Conservation (phyloP, 1,284 basidiomycete species). For the Pterulicium gracile region DNA sequence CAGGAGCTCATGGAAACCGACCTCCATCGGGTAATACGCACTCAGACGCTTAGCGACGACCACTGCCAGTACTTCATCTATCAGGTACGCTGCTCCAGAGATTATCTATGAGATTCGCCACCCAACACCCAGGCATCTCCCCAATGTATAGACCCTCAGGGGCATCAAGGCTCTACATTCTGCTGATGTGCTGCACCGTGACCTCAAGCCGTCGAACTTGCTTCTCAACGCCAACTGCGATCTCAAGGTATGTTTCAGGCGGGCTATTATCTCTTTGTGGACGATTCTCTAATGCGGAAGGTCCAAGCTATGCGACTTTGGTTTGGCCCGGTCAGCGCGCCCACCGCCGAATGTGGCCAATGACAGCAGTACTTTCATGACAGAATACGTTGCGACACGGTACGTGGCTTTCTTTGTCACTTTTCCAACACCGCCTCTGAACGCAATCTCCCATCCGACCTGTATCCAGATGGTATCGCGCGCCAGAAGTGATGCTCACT, state of each 20-base stretch:
- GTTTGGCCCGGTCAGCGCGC: slow-evolving; percentile 75
- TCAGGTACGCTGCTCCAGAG: slow-evolving; percentile 42
- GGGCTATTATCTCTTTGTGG: slow-evolving; percentile 9
- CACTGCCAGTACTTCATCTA: slow-evolving; percentile 96
- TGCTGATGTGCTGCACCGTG: slow-evolving; percentile 80
- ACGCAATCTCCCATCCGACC: slow-evolving; percentile 5
- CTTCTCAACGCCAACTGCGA: slow-evolving; percentile 93
- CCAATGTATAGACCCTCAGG: slow-evolving; percentile 49
- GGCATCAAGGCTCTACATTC: slow-evolving; percentile 90
- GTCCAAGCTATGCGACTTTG: slow-evolving; percentile 80
- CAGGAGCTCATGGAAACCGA: slow-evolving; percentile 91
- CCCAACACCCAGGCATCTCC: slow-evolving; percentile 2
- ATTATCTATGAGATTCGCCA: neutral
- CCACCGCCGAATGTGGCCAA: slow-evolving; percentile 74
- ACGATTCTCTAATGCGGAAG: slow-evolving; percentile 3
- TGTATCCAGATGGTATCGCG: slow-evolving; percentile 74
- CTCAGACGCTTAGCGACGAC: slow-evolving; percentile 78
- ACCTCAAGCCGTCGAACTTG: slow-evolving; percentile 89
- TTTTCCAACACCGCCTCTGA: no score
- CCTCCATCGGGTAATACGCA: slow-evolving; percentile 80
- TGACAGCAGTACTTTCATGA: slow-evolving; percentile 86
- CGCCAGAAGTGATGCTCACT: slow-evolving; percentile 92
- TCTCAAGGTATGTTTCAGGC: slow-evolving; percentile 52
- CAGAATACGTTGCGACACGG: slow-evolving; percentile 88
- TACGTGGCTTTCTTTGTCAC: slow-evolving; percentile 17